Percentiles rank a stretch among this genome's conserved stretches.
Evolutionary conservation across 306 rosid species (phyloP).

Genomic region (Pterocarpus santalinus): DNA sequence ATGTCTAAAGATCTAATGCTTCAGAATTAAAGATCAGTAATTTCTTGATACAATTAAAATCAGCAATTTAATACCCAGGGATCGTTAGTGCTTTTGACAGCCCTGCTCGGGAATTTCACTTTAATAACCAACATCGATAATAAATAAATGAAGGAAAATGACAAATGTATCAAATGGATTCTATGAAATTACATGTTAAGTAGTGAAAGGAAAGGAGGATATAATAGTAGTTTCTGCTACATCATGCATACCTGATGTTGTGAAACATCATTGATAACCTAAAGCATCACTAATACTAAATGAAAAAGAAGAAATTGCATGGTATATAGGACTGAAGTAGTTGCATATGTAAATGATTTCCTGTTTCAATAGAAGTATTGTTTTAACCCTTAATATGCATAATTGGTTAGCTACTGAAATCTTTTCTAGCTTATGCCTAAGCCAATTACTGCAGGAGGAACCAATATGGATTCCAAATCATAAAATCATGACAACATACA

Average conservation of each 20-base stretch:
- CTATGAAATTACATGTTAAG: not conserved
- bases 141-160: not conserved
- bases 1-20: too few species aligned
- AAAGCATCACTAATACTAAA: not conserved
- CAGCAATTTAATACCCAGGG: not conserved
- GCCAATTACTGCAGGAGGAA: constrained; percentile 20
- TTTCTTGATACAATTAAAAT: not conserved
- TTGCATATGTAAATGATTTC: not conserved
- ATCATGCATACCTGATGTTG: not conserved
- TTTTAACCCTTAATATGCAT: not conserved
- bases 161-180: not conserved
- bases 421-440: not conserved
- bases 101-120: not conserved
- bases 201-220: not conserved
- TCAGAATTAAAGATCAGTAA: not conserved
- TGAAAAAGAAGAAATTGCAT: not conserved
- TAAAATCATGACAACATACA: constrained; percentile 7
- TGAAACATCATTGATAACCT: not conserved
- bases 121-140: constrained; percentile 10
- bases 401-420: not conserved
- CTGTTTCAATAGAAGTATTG: constrained; percentile 1
- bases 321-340: too few species aligned
- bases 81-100: not conserved
- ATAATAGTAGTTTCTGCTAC: not conserved
- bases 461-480: constrained; percentile 16